Percentiles rank a stretch among this genome's conserved stretches.
phyloP scores from a whole-genome alignment of 345 rosid species.

The Pelargonium nanum region DNA sequence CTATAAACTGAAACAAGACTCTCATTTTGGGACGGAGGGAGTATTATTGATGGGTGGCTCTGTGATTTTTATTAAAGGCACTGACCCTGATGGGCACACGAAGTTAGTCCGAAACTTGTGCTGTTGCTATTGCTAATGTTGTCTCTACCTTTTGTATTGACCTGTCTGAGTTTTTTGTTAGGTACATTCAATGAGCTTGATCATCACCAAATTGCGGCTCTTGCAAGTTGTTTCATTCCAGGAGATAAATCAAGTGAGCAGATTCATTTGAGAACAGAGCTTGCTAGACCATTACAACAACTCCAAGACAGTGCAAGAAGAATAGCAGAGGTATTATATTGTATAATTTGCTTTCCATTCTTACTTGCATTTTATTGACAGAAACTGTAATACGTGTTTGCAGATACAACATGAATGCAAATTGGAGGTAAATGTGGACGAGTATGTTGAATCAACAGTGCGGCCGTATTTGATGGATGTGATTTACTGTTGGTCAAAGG shows the following conservation, averaged over 20 bases:
- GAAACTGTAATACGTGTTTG: constrained; percentile 11
- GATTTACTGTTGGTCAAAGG: constrained; percentile 95
- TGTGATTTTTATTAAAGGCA: neutral
- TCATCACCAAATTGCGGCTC: constrained; percentile 94
- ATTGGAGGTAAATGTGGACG: constrained; percentile 76
- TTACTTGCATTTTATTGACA: constrained; percentile 3
- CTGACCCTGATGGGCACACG: neutral
- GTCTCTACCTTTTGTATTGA: neutral
- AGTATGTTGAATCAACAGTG: constrained; percentile 91
- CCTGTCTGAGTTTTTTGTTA: constrained; percentile 23
- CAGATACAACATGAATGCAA: constrained; percentile 98
- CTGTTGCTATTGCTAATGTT: neutral
- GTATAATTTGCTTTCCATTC: neutral
- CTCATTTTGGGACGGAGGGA: too few species aligned
- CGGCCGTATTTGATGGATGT: constrained; percentile 95
- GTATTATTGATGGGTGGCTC: neutral
- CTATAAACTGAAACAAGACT: too few species aligned
- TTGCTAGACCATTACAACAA: constrained; percentile 83
- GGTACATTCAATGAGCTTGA: constrained; percentile 95
- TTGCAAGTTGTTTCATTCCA: constrained; percentile 98
- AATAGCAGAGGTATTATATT: constrained; percentile 73
- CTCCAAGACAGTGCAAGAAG: constrained; percentile 94
- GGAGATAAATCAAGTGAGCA: constrained; percentile 92
- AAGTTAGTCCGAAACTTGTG: constrained; percentile 2
- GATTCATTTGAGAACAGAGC: constrained; percentile 73